Percentiles rank a stretch among this genome's conserved stretches.
Conservation (phyloP, 2,329 filamentous ascomycete species). For the Aspergillus ruber region DNA sequence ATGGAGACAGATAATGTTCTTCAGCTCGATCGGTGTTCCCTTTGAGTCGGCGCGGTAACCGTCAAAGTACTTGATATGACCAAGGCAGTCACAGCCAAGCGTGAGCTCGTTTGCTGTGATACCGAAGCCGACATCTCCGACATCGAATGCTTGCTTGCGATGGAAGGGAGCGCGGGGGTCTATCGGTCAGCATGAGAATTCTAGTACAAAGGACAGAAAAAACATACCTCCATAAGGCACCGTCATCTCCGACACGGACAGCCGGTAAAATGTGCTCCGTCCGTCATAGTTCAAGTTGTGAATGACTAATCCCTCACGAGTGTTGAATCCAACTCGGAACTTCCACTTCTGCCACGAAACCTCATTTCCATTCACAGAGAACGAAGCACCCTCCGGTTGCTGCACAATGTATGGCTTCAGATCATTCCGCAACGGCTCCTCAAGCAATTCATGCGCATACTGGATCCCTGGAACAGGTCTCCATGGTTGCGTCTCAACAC, state of each 20-base stretch:
- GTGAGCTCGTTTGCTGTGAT: slow-evolving; percentile 64
- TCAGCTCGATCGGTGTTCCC: slow-evolving; percentile 52
- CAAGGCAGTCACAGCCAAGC: slow-evolving; percentile 65
- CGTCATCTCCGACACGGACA: slow-evolving; percentile 64
- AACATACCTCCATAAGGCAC: slow-evolving; percentile 39
- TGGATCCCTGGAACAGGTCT: slow-evolving; percentile 47
- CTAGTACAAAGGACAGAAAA: neutral
- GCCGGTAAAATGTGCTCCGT: slow-evolving; percentile 59
- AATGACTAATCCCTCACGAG: slow-evolving; percentile 60
- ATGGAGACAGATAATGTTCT: slow-evolving; percentile 64
- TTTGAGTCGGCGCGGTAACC: slow-evolving; percentile 54
- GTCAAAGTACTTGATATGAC: slow-evolving; percentile 62
- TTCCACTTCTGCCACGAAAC: slow-evolving; percentile 63
- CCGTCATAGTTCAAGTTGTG: slow-evolving; percentile 61
- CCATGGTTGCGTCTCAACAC: slow-evolving; percentile 52
- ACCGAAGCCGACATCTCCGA: slow-evolving; percentile 62
- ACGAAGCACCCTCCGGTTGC: slow-evolving; percentile 60
- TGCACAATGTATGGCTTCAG: slow-evolving; percentile 59
- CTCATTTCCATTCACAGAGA: slow-evolving; percentile 50
- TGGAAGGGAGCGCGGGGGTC: slow-evolving; percentile 64
- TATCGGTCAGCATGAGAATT: slow-evolving; percentile 1
- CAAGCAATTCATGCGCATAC: slow-evolving; percentile 59
- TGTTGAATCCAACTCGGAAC: slow-evolving; percentile 57
- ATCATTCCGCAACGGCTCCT: slow-evolving; percentile 58
- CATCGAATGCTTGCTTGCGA: slow-evolving; percentile 65